Conservation (phyloP, 1,284 basidiomycete species). For the Neonothopanus nambi region DNA sequence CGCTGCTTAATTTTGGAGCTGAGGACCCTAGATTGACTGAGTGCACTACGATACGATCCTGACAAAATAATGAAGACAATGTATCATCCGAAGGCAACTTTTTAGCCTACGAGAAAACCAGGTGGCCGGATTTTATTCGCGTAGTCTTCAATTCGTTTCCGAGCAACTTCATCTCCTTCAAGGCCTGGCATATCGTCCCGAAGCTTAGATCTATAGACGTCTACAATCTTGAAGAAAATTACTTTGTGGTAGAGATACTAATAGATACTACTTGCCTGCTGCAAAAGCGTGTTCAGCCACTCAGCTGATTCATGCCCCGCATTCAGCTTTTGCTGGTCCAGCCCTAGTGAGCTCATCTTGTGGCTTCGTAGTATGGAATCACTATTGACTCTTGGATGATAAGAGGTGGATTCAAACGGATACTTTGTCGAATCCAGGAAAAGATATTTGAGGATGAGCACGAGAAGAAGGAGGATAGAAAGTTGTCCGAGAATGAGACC, state of each 20-base stretch:
- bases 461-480: slow-evolving; percentile 70
- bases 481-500: slow-evolving; percentile 79
- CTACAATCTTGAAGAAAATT: slow-evolving; percentile 48
- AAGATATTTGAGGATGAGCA: slow-evolving; percentile 75
- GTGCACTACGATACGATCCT: slow-evolving; percentile 78
- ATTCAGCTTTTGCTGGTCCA: slow-evolving; percentile 22
- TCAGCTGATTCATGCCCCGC: slow-evolving; percentile 59
- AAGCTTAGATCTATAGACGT: slow-evolving; percentile 73
- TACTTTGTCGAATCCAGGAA: slow-evolving; percentile 71
- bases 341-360: slow-evolving; percentile 28
- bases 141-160: slow-evolving; percentile 67
- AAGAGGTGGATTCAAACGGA: slow-evolving; percentile 53
- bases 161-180: slow-evolving; percentile 72
- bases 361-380: slow-evolving; percentile 39
- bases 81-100: not conserved
- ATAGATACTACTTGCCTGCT: slow-evolving; percentile 47
- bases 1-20: slow-evolving; percentile 65
- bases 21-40: slow-evolving; percentile 71
- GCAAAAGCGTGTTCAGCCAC: slow-evolving; percentile 74
- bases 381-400: slow-evolving; percentile 55
- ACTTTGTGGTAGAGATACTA: slow-evolving; percentile 4
- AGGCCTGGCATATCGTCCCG: slow-evolving; percentile 57
- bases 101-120: slow-evolving; percentile 59
- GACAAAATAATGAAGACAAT: slow-evolving; percentile 11
- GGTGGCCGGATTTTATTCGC: slow-evolving; percentile 70